Evolutionary conservation across 805 yeast genomes (phyloP), one percentile per base, ranked within the genome.

Genomic region (Ogataea trehalophila): DNA sequence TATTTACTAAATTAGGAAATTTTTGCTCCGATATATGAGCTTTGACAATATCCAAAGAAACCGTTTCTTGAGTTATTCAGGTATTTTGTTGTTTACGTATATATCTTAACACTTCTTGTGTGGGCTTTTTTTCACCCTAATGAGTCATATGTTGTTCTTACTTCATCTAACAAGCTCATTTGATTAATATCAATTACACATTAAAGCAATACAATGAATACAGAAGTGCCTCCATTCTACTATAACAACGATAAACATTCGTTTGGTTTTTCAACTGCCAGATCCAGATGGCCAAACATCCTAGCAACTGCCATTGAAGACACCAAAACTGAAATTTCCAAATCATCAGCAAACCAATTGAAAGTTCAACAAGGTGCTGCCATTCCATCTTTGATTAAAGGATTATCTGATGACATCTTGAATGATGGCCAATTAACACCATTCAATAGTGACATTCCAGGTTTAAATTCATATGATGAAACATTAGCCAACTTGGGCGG

Each of bases 271-370:
- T 73, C 79, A 34, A 90, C 98, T 0, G 85, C 87, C 9, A 75
- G 79, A 52, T 72, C 73, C 35, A 82, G 99, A 66, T 94, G 98
- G 97, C 92, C 96, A 29, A 80, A 80, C 46, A 88, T 94, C 54
- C 61, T 91, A 41, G 73, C 77, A 29, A 86, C 83, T 18, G 80
- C 83, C 17, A 71, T 87, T 40, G 77, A 74, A 26, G 97, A 91
- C 61, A 68, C 84, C 38, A 37, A 57, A 31, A 37, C 31, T 5
- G 58, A 58, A 23, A 23, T 43, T 8, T 41, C 47, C 2, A 39
- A 8, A 18, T 36, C 38, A 6, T 26, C 31, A 11, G 20, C 26
- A 37, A 37, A 37, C 7, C 52, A 57, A 3, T 62, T 63, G 18
- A 61, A 63, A 17, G 55, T 58, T 20, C 48, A 52, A 4, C 85